A percentile compares a stretch with the other conserved stretches of the same genome.
Conservation (phyloP, 345 rosid species). For the Murraya paniculata region DNA sequence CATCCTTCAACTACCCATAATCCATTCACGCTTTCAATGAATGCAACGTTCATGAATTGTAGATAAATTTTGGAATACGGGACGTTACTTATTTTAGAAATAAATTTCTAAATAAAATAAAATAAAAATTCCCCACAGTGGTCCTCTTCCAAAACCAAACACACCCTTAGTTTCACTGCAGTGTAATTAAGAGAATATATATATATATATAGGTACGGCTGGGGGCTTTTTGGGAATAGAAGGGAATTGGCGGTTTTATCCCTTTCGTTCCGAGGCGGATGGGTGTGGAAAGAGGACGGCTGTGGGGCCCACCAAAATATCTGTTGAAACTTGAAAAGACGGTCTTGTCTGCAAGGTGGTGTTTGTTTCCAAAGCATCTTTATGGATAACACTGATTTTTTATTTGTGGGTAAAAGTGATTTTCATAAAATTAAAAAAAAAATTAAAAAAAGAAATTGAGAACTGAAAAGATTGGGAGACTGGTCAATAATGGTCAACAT, state of each 20-base stretch:
- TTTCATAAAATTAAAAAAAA: no score
- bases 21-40: no score
- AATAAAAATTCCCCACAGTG: no score
- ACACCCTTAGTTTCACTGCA: not conserved
- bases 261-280: not conserved
- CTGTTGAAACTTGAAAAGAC: constrained; percentile 12
- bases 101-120: no score
- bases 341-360: not conserved
- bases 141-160: not conserved
- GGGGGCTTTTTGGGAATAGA: not conserved
- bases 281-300: no score
- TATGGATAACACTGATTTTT: no score
- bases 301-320: not conserved
- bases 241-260: not conserved
- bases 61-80: not conserved
- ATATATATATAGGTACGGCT: no score
- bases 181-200: no score
- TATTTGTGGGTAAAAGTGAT: no score
- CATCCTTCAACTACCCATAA: no score
- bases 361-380: not conserved
- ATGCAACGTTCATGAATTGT: no score
- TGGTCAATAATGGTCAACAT: constrained; percentile 1
- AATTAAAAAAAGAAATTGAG: not conserved
- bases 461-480: not conserved
- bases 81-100: no score